phyloP scores from a whole-genome alignment of 1,284 basidiomycete species.

The Ceratobasidium sp. region DNA sequence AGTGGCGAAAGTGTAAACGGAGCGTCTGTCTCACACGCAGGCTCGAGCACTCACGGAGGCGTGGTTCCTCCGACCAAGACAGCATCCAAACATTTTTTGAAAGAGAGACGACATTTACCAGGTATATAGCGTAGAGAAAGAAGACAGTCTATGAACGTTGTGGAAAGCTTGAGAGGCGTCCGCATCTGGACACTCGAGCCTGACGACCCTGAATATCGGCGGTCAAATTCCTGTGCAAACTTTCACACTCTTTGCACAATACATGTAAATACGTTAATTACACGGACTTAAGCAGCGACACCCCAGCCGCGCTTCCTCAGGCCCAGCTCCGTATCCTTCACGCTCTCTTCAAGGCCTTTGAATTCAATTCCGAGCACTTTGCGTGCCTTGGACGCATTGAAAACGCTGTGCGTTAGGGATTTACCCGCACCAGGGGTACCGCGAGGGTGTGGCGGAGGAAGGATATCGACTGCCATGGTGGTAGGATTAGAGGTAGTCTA shows the following conservation, averaged over 20 bases:
- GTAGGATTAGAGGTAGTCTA: not conserved
- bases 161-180: constrained; percentile 33
- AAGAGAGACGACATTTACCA: constrained; percentile 42
- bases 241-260: constrained; percentile 13
- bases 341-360: constrained; percentile 55
- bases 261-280: constrained; percentile 19
- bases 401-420: constrained; percentile 52
- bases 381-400: constrained; percentile 54
- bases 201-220: constrained; percentile 41
- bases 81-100: constrained; percentile 41
- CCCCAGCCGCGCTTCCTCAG: constrained; percentile 54
- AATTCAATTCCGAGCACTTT: constrained; percentile 59
- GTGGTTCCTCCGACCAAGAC: constrained; percentile 25
- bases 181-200: constrained; percentile 22
- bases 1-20: constrained; percentile 17
- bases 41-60: constrained; percentile 5
- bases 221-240: constrained; percentile 37
- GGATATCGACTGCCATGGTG: constrained; percentile 21
- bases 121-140: constrained; percentile 36
- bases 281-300: constrained; percentile 17
- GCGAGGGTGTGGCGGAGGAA: constrained; percentile 36
- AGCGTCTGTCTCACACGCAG: constrained; percentile 3
- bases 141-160: constrained; percentile 38
- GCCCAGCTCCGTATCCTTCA: constrained; percentile 56
- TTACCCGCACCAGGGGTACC: constrained; percentile 54